These are phyloP conservation scores for Tolypocladium tropicale DNA, from an alignment of 2,329 filamentous ascomycete genomes.

Conservation along the genomic window DNA sequence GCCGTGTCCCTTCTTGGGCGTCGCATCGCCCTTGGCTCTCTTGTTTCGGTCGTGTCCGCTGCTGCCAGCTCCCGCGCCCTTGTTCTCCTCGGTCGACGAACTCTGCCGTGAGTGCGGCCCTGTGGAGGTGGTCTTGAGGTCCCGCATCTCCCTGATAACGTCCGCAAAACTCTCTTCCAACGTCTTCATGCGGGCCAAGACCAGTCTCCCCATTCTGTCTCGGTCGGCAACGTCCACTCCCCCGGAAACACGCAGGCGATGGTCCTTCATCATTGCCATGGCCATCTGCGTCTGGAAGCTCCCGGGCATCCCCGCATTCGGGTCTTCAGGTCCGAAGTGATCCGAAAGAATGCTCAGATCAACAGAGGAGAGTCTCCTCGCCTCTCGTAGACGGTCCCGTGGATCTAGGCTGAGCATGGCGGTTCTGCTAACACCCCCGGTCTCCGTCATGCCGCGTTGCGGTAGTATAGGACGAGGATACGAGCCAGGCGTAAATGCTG, in stretches of 20 bases:
- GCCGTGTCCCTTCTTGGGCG: conserved; percentile 15
- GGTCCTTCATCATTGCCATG: conserved; percentile 52
- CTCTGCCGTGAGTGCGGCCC: conserved; percentile 38
- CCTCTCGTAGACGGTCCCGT: conserved; percentile 25
- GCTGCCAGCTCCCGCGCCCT: conserved; percentile 19
- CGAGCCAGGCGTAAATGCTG: conserved; percentile 31
- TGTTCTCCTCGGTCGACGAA: conserved; percentile 35
- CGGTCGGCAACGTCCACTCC: conserved; percentile 31
- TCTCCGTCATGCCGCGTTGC: conserved; percentile 23
- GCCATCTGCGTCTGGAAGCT: conserved; percentile 78
- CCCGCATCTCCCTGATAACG: conserved; percentile 71
- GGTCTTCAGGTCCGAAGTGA: conserved; percentile 46
- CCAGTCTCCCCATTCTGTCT: conserved; percentile 67
- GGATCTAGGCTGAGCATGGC: conserved; percentile 42
- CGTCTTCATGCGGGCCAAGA: conserved; percentile 85
- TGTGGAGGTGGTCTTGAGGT: conserved; percentile 40
- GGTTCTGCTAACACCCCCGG: conserved; percentile 26
- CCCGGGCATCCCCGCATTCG: conserved; percentile 54
- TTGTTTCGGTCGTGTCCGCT: conserved; percentile 20
- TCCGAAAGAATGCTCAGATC: conserved; percentile 69
- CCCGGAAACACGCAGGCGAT: conserved; percentile 37
- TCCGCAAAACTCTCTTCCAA: conserved; percentile 86
- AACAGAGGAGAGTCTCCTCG: conserved; percentile 48
- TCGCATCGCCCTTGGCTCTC: conserved; percentile 14
- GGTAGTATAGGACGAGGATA: conserved; percentile 48